These are phyloP conservation scores for Gracilaria gracilis DNA, from an alignment of 23 red algal genomes.

Conservation along the genomic window DNA sequence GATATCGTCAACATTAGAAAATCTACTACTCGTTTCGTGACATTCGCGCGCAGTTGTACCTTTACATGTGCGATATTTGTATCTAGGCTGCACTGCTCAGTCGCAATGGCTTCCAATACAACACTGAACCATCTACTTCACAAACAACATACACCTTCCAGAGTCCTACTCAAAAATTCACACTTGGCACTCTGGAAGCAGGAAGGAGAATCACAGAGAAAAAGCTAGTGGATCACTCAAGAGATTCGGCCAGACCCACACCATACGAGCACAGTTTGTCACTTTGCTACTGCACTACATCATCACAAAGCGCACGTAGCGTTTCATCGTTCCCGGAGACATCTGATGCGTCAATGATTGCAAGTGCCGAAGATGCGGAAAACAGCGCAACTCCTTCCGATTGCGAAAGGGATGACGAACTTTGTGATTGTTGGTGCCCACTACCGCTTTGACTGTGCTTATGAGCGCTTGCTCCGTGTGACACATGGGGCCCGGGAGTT, in stretches of 20 bases:
- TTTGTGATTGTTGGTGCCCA: slow-evolving; percentile 41
- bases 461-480: slow-evolving; percentile 41
- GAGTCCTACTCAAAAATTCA: slow-evolving; percentile 1
- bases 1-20: slow-evolving; percentile 22
- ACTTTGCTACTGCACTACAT: slow-evolving; percentile 57
- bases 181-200: not conserved
- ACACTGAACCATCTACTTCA: not conserved
- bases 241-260: not conserved
- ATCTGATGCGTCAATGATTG: slow-evolving; percentile 77
- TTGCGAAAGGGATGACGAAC: slow-evolving; percentile 35
- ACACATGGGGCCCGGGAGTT: slow-evolving; percentile 49
- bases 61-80: not conserved
- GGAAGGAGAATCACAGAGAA: not conserved
- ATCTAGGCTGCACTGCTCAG: not conserved
- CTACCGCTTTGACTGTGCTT: slow-evolving; percentile 36
- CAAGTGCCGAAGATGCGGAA: slow-evolving; percentile 51
- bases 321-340: slow-evolving; percentile 61
- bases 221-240: slow-evolving; percentile 2
- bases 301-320: slow-evolving; percentile 63
- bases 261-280: not conserved
- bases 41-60: not conserved
- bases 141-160: not conserved
- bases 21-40: slow-evolving; percentile 39
- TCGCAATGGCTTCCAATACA: not conserved
- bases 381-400: slow-evolving; percentile 63